Base-by-base conservation (phyloP, 1,139 yeast species). In the Candida sp. region DNA sequence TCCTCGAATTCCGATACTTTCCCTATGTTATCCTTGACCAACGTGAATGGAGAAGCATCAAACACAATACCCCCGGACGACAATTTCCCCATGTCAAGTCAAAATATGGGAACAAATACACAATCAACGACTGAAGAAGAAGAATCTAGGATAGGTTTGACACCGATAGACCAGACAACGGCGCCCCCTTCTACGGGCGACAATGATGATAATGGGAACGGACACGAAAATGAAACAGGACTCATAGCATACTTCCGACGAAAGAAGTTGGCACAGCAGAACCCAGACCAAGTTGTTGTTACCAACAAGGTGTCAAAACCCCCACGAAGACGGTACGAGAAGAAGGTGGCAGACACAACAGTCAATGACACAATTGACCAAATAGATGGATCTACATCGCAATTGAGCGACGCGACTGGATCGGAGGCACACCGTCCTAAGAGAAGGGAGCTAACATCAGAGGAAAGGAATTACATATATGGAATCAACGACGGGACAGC, bases 381-480 rank as follows among this genome's bases (percentile, higher is more conserved):
- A 12, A n/a, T 11, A 26, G 31, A 38, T 6, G 37, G n/a, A 11
- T 3, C 27, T n/a, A 9, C 37, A 28, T 31, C 35, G 4, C 37
- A 32, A 12, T n/a, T 31, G 12, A 31, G 6, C 12, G 35, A 41
- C 27, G 26, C 27, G 3, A 40, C 3, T 40, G 22, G 4, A 27
- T 7, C 26, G 8, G 12, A 27, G 12, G 30, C 32, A 9, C 17
- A 17, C 17, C 17, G 9, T 28, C 22, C 22, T 17, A 42, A 30
- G 23, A 17, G 35, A 42, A 31, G 44, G 6, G 44, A 42, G 17
- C n/a, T 42, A 8, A 42, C 44, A 4, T 9, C 44, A 42, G 37
- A 42, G 25, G 37, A 42, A 23, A 31, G 44, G 12, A 31, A 42
- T 26, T 42, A 31, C 8, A 42, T 42, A 31, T 42, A 42, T 42